Percentiles rank a stretch among this genome's conserved stretches.
These are phyloP conservation scores for Trichaptum fuscoviolaceum DNA, from an alignment of 768 basidiomycete species.

Conservation along the genomic window DNA sequence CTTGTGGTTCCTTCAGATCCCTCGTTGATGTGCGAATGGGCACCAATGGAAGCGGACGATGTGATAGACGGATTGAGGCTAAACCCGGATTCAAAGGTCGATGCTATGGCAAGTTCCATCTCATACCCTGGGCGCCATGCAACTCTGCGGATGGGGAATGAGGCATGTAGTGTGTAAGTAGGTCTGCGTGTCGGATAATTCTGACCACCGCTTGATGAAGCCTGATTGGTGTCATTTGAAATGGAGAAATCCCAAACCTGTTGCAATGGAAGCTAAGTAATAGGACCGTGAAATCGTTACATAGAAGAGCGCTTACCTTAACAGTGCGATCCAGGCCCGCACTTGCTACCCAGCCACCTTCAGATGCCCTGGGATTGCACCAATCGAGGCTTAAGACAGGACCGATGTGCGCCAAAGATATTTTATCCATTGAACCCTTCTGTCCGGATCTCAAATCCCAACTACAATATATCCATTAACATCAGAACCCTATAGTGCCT, in stretches of 20 bases:
- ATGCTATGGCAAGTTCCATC: constrained; percentile 70
- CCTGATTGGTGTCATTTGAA: neutral
- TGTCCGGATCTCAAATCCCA: constrained; percentile 82
- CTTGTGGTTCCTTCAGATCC: constrained; percentile 11
- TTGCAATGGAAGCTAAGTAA: neutral
- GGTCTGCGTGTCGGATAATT: constrained; percentile 53
- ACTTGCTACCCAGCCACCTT: constrained; percentile 69
- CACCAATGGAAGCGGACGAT: constrained; percentile 14
- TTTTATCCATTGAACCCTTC: constrained; percentile 63
- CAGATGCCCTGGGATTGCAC: constrained; percentile 35
- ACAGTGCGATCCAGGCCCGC: constrained; percentile 76
- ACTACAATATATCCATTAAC: constrained; percentile 26
- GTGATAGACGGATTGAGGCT: constrained; percentile 24
- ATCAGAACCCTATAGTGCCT: constrained; percentile 44
- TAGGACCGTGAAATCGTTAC: constrained; percentile 1
- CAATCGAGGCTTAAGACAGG: constrained; percentile 74
- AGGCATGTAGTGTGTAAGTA: constrained; percentile 66
- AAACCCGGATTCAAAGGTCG: constrained; percentile 51
- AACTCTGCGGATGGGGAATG: constrained; percentile 69
- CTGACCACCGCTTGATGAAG: constrained; percentile 1
- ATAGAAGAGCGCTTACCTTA: constrained; percentile 41
- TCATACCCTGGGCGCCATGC: constrained; percentile 74
- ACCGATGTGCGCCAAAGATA: constrained; percentile 68
- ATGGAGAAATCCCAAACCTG: neutral
- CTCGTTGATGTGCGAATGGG: constrained; percentile 15